Evolutionary conservation across 1,284 basidiomycete genomes (phyloP), one percentile per base, ranked within the genome.

Genomic region (Amylostereum areolatum): DNA sequence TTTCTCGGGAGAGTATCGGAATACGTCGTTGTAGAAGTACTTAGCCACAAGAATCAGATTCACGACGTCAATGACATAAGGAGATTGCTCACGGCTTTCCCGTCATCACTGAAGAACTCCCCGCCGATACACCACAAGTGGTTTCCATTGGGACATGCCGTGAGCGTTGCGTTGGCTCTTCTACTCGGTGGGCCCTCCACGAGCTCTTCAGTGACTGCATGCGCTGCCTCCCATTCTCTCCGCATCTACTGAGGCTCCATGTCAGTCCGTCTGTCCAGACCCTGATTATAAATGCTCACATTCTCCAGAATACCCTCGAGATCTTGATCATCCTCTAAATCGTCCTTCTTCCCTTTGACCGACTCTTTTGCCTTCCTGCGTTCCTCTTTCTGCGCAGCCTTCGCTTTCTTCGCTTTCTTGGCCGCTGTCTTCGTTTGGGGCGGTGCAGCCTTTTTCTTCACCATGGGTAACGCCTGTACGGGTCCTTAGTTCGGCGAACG

Each of bases 21-120:
- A 92, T 0, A 89, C 80, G 59, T 92, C 88, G 54, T 83, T 84
- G 65, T 88, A 89, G 64, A 89, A 87, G 59, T 87, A 78, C 85
- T 87, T n/a, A 42, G 10, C n/a, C 12, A 5, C 12, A 48, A 50
- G 30, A 30, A 34, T 18, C 18, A 18, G 18, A 18, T 18, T 18
- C 18, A 18, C 18, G 18, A 36, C 51, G 54, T 39, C 5, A 3
- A 30, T 11, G 40, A 7, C 24, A n/a, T 27, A 28, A 40, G 31
- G 25, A 9, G 18, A 12, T 32, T 25, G 24, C n/a, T 41, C 53
- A 88, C 85, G 7, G 89, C 89, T 60, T 82, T 86, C 8, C 80
- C 80, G 51, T 93, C 91, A 45, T 92, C 88, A 51, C 80, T 81
- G 62, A 91, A 94, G 63, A 83, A 92, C 62, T 93, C 90, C 4